Percentiles rank a stretch among this genome's conserved stretches.
Conservation (phyloP, 2,329 filamentous ascomycete species). For the Coniochaeta sp. region DNA sequence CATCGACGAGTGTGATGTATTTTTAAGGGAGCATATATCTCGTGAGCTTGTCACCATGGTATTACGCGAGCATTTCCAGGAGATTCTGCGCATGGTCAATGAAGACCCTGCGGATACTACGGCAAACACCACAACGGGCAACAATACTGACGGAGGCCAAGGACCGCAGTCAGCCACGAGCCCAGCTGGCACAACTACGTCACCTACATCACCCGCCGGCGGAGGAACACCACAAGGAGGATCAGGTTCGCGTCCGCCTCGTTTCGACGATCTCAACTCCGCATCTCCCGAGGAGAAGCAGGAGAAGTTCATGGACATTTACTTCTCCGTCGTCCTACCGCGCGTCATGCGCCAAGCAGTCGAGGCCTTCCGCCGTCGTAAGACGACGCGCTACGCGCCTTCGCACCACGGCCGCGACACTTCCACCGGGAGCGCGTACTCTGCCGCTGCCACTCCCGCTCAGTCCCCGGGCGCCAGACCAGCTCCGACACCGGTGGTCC, state of each 20-base stretch:
- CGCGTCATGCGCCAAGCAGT: constrained; percentile 28
- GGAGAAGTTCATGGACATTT: constrained; percentile 41
- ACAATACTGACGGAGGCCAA: constrained; percentile 1
- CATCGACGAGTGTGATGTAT: constrained; percentile 32
- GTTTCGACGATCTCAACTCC: constrained; percentile 38
- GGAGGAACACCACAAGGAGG: background rate
- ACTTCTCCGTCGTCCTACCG: constrained; percentile 36
- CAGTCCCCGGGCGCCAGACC: constrained; percentile 3
- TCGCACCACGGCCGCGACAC: constrained; percentile 9
- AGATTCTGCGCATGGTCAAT: constrained; percentile 38
- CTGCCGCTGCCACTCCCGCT: constrained; percentile 3
- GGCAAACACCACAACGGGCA: background rate
- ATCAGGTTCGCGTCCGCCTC: constrained; percentile 5
- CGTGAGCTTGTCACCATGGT: constrained; percentile 34
- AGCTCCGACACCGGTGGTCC: background rate
- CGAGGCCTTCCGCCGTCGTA: constrained; percentile 15
- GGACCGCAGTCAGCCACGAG: background rate
- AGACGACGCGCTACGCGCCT: constrained; percentile 14
- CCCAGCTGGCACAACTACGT: background rate
- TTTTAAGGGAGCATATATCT: constrained; percentile 25
- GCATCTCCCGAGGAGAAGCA: constrained; percentile 41
- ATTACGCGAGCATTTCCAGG: constrained; percentile 41
- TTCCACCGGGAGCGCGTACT: constrained; percentile 7
- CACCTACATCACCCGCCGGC: background rate
- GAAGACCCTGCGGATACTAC: background rate